Conservation (phyloP, 2,329 filamentous ascomycete genomes). For the Aspergillus vadensis region DNA sequence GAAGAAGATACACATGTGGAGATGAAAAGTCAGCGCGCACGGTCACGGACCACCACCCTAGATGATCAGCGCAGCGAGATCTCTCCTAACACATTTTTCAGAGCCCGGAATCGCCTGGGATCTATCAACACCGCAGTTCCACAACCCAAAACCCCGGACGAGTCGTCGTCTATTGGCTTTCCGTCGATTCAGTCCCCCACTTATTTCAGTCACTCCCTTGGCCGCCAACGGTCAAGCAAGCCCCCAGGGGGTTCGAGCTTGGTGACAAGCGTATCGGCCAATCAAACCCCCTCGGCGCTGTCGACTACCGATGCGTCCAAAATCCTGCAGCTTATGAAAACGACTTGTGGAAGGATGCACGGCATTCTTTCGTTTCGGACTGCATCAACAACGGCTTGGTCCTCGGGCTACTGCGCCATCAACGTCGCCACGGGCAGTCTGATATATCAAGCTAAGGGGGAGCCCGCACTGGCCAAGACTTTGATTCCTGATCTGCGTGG, state of each 20-base stretch:
- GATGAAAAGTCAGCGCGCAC: constrained; percentile 38
- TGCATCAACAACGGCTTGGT: constrained; percentile 47
- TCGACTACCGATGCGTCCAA: constrained; percentile 50
- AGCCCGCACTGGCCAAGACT: constrained; percentile 50
- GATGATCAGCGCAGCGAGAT: constrained; percentile 46
- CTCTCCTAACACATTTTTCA: constrained; percentile 35
- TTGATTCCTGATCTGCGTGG: constrained; percentile 53
- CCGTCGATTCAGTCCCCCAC: constrained; percentile 50
- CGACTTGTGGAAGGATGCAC: constrained; percentile 55
- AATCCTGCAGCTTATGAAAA: constrained; percentile 55
- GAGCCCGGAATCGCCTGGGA: constrained; percentile 40
- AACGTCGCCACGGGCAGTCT: constrained; percentile 54
- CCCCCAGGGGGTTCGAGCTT: constrained; percentile 31
- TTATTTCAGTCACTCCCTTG: constrained; percentile 34
- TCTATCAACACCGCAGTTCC: constrained; percentile 43
- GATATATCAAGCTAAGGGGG: constrained; percentile 54
- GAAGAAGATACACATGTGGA: constrained; percentile 39
- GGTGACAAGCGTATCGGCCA: constrained; percentile 28
- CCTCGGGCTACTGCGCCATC: constrained; percentile 54
- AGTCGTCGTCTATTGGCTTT: constrained; percentile 50
- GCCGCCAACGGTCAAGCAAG: constrained; percentile 39
- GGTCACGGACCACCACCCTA: constrained; percentile 45
- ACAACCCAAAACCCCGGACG: constrained; percentile 41
- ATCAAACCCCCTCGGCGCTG: constrained; percentile 36
- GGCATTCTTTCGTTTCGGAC: constrained; percentile 54